A percentile compares a stretch with the other conserved stretches of the same genome.
These are phyloP conservation scores for Phytopythium delawarense DNA, from an alignment of 352 stramenopile genomes.

Conservation along the genomic window DNA sequence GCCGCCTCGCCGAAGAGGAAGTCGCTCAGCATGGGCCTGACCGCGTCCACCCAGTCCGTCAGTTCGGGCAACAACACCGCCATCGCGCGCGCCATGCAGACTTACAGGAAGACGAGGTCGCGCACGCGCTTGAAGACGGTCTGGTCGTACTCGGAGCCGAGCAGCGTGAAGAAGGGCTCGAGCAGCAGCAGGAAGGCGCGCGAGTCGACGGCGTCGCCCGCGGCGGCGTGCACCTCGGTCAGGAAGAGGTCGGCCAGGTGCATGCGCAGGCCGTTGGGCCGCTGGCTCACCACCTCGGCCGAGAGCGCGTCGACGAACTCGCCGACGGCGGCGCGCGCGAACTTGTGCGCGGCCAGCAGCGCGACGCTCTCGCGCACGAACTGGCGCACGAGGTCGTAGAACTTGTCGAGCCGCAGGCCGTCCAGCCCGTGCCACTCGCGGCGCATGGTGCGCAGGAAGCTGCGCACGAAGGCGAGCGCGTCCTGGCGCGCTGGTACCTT, in stretches of 20 bases:
- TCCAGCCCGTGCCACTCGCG: slow-evolving; percentile 85
- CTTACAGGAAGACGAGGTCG: slow-evolving; percentile 60
- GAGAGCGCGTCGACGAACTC: slow-evolving; percentile 63
- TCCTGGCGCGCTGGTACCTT: slow-evolving; percentile 34
- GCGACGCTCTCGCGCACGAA: slow-evolving; percentile 68
- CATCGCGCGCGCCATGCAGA: background rate
- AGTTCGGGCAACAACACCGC: background rate
- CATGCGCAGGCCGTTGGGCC: slow-evolving; percentile 78
- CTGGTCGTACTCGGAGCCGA: slow-evolving; percentile 78
- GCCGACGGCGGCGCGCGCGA: slow-evolving; percentile 39
- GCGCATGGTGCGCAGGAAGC: slow-evolving; percentile 83
- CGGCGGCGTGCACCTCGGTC: slow-evolving; percentile 53
- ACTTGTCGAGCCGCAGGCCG: slow-evolving; percentile 81
- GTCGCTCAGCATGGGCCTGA: slow-evolving; percentile 46
- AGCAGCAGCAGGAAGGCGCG: slow-evolving; percentile 66
- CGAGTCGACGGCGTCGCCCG: slow-evolving; percentile 44
- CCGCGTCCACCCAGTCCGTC: background rate
- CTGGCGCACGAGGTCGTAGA: slow-evolving; percentile 81
- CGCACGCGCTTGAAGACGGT: slow-evolving; percentile 75
- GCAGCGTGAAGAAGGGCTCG: slow-evolving; percentile 78
- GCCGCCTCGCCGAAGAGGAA: slow-evolving; percentile 67
- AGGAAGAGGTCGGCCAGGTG: slow-evolving; percentile 77
- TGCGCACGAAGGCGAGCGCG: slow-evolving; percentile 71
- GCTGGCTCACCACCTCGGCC: slow-evolving; percentile 64
- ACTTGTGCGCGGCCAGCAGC: slow-evolving; percentile 55